Evolutionary conservation across 169 alveolate species (phyloP).

Genomic region (Cryptosporidium bovis): DNA sequence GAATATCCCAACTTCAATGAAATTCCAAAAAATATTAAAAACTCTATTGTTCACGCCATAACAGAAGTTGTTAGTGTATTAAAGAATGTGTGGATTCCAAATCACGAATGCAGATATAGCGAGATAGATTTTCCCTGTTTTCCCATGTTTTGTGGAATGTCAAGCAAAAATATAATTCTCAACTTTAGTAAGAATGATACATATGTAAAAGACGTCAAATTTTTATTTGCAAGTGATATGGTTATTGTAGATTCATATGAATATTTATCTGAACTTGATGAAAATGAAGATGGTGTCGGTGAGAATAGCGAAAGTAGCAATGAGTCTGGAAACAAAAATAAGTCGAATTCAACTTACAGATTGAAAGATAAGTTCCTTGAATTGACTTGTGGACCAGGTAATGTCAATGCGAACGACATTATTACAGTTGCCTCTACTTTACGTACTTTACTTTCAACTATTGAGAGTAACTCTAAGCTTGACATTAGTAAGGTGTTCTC

Average conservation of each 20-base stretch:
- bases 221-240: constrained; percentile 38
- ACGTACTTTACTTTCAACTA: not conserved
- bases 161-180: constrained; percentile 42
- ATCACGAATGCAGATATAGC: constrained; percentile 32
- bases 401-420: constrained; percentile 30
- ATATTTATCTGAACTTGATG: not conserved
- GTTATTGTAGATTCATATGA: not conserved
- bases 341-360: not conserved
- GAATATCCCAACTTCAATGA: not conserved
- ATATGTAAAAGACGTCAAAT: constrained; percentile 13
- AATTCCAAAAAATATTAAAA: not conserved
- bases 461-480: not conserved
- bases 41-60: not conserved
- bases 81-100: constrained; percentile 36
- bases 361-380: not conserved
- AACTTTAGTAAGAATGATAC: not conserved
- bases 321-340: not conserved
- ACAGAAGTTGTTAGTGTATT: constrained; percentile 11
- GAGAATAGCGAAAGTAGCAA: not conserved
- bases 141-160: constrained; percentile 67
- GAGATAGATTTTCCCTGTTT: constrained; percentile 11
- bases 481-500: constrained; percentile 24
- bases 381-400: not conserved
- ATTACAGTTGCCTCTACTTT: constrained; percentile 41
- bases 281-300: not conserved